Percentiles rank a stretch among this genome's conserved stretches.
These are phyloP conservation scores for Puccinia coronata DNA, from an alignment of 1,284 basidiomycete genomes.

Conservation along the genomic window DNA sequence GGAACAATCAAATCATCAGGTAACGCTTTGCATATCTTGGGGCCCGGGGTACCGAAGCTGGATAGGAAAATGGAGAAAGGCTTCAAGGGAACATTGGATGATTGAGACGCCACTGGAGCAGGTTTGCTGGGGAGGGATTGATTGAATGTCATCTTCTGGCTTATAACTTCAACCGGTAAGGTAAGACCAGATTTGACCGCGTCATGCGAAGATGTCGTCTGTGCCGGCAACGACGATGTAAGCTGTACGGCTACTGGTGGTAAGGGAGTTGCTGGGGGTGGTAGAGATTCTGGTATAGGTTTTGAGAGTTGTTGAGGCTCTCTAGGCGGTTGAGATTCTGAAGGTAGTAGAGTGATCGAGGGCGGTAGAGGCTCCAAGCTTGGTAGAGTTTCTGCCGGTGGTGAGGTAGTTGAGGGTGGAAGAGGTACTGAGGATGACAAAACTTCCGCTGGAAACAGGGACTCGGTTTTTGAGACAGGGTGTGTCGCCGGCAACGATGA, in stretches of 20 bases:
- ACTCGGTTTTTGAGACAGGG: neutral
- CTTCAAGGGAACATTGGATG: slow-evolving; percentile 1
- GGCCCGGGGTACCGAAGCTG: slow-evolving; percentile 20
- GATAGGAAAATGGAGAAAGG: neutral
- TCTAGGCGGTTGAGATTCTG: neutral
- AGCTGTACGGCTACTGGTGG: neutral
- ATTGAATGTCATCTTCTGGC: neutral
- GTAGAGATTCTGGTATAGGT: neutral
- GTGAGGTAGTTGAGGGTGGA: neutral
- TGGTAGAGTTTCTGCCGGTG: neutral
- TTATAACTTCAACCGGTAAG: neutral
- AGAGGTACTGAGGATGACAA: neutral
- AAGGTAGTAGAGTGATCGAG: neutral
- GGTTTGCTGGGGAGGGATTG: slow-evolving; percentile 18
- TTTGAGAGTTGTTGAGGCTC: neutral
- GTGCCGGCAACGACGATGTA: neutral
- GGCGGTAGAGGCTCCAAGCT: neutral
- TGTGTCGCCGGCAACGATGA: neutral
- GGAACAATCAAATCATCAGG: slow-evolving; percentile 45
- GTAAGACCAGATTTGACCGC: neutral
- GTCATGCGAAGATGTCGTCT: neutral
- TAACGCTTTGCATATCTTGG: slow-evolving; percentile 33
- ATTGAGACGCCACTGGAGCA: neutral
- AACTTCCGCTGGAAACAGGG: neutral
- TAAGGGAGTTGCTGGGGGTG: neutral